Percentiles rank a stretch among this genome's conserved stretches.
Evolutionary conservation across 148 eudicot species (phyloP).

Genomic region (Vaccinium vitisidaea): DNA sequence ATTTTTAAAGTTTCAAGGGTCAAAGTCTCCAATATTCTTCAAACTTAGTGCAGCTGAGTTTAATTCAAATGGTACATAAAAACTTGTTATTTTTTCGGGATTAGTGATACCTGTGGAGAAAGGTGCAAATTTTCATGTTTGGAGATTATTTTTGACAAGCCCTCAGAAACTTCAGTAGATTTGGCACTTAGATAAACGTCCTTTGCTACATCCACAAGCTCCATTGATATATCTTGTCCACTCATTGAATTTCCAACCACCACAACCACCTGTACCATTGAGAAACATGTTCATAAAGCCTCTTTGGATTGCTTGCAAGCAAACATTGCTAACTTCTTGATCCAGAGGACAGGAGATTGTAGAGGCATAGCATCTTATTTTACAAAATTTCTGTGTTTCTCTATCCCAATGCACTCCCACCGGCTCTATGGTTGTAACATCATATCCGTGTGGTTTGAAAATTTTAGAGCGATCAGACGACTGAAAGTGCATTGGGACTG

Average conservation of each 20-base stretch:
- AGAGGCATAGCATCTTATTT: too few relatives aligned
- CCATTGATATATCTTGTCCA: constrained; percentile 78
- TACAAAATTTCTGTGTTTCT: too few relatives aligned
- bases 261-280: constrained; percentile 55
- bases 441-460: too few relatives aligned
- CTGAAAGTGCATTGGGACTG: too few relatives aligned
- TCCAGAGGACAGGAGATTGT: background rate
- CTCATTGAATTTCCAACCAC: constrained; percentile 71
- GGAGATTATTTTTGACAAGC: constrained; percentile 58
- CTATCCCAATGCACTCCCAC: too few relatives aligned
- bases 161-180: constrained; percentile 48
- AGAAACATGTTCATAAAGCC: background rate
- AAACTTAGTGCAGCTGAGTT: background rate
- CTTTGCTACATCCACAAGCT: constrained; percentile 65
- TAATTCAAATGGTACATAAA: background rate
- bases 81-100: background rate
- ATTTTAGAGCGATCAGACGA: too few relatives aligned
- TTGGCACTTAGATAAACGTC: constrained; percentile 61
- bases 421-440: too few relatives aligned
- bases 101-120: constrained; percentile 46
- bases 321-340: background rate
- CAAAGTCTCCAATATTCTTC: background rate
- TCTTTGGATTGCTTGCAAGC: constrained; percentile 3
- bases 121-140: constrained; percentile 54
- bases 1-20: background rate